These are phyloP conservation scores for Austroboletus festivus DNA, from an alignment of 768 basidiomycete species.

Conservation along the genomic window DNA sequence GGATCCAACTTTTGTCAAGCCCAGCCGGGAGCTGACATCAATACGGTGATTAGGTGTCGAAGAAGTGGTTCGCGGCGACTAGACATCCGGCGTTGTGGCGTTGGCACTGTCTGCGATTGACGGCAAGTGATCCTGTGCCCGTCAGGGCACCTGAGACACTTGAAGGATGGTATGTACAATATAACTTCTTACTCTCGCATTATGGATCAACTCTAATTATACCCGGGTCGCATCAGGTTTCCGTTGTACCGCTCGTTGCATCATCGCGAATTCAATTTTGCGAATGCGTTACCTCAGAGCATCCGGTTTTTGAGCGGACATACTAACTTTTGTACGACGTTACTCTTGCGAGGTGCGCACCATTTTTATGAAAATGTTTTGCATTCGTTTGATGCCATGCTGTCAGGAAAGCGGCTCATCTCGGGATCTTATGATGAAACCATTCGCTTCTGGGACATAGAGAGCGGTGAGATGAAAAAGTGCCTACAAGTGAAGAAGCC, in stretches of 20 bases:
- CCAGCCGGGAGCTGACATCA: background rate
- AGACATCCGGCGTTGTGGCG: conserved; percentile 75
- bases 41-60: conserved; percentile 35
- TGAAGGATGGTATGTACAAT: conserved; percentile 67
- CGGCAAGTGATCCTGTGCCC: conserved; percentile 66
- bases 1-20: background rate
- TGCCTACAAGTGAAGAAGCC: conserved; percentile 84
- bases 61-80: conserved; percentile 37
- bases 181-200: conserved; percentile 1
- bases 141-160: conserved; percentile 58
- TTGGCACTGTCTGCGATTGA: conserved; percentile 70
- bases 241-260: conserved; percentile 77
- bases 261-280: conserved; percentile 84
- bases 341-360: conserved; percentile 54
- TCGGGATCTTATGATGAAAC: conserved; percentile 92
- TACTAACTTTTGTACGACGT: conserved; percentile 83
- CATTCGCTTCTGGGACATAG: conserved; percentile 89
- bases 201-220: background rate
- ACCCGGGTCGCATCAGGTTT: conserved; percentile 37
- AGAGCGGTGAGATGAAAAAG: conserved; percentile 62
- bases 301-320: conserved; percentile 80
- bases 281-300: conserved; percentile 67
- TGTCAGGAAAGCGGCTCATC: conserved; percentile 68
- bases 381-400: background rate
- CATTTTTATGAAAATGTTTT: background rate